Evolutionary conservation across 2,329 filamentous ascomycete genomes (phyloP), one percentile per base, ranked within the genome.

Genomic region (Xylariaceae sp.): DNA sequence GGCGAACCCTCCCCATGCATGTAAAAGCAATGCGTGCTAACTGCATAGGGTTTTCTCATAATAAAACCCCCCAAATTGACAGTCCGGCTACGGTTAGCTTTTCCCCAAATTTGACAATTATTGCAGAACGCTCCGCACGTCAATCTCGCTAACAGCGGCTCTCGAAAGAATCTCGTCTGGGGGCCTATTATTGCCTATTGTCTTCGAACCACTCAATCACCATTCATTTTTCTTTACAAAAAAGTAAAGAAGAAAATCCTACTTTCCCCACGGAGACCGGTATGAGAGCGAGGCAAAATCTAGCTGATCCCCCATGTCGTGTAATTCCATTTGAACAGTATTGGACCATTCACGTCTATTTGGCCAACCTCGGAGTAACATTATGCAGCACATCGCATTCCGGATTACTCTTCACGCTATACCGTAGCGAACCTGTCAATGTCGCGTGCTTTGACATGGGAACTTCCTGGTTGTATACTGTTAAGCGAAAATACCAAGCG

Each of bases 91-190:
- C n/a, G n/a, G n/a, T n/a, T n/a, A n/a, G n/a, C 54, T 48, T 48
- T 49, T 44, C 48, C 48, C 48, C 48, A 32, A 40, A 45, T 26
- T 59, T 62, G 59, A 59, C 57, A 55, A 60, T 58, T 47, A 32
- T 53, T 58, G 20, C 43, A 26, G 20, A 18, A 18, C 43, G 41
- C 19, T 54, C 57, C 60, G 62, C 59, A 54, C 57, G 51, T 64
- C 55, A 57, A 56, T 49, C 57, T 64, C 62, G 62, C 62, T 61
- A 62, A 62, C 43, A 52, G 62, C 62, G 62, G 62, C 62, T 64
- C 53, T 64, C 53, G 54, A 59, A 50, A 59, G 62, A 64, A 64
- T 64, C 52, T 50, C 40, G 50, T 48, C 26, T n/a, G n/a, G n/a
- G 44, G 44, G 54, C 50, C 44, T 45, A 29, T 16, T 51, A 44